Base-by-base conservation (phyloP, 1,139 yeast species). In the Pichia sp. region DNA sequence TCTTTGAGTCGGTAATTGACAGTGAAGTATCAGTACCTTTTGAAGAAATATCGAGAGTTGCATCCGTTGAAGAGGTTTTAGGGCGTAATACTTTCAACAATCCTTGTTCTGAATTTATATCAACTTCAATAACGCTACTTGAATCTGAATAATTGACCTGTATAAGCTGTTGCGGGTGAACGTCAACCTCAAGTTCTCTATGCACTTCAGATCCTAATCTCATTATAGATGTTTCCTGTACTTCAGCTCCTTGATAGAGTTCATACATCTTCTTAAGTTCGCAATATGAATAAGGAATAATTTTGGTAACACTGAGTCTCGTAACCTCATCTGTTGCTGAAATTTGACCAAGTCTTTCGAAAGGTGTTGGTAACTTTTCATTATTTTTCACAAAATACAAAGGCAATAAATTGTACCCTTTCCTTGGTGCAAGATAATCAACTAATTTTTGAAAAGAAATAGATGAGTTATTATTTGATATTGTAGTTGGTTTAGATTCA, bases 371-470 rank as follows among this genome's bases (percentile, higher is more conserved):
- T 7, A 30, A 23, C 8, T 31, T 26, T 11, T 17, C 15, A 17
- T 23, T 18, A 30, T 19, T 34, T 18, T 23, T 14, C 21, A 25
- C 11, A 25, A 39, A 35, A 14, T 33, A 11, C n/a, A 21, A 12
- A 8, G 44, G 44, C 9, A 41, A 14, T 28, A 35, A 38, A 15
- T 14, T 21, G 7, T 22, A 20, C 17, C 35, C 21, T 0, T 68
- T 60, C 1, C 54, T 59, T 8, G 52, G 44, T 14, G 60, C 54
- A 17, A 62, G 53, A 19, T 61, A 56, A 6, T 61, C 56, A 19
- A 67, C 55, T 12, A 74, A 63, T 0, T 74, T 74, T 24, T 72
- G 66, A 2, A 38, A 12, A n/a, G n/a, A n/a, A n/a, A n/a, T n/a
- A n/a, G n/a, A n/a, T n/a, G n/a, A n/a, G n/a, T n/a, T n/a, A n/a